Conservation (phyloP, 768 basidiomycete genomes). For the Filobasidium wieringae region DNA sequence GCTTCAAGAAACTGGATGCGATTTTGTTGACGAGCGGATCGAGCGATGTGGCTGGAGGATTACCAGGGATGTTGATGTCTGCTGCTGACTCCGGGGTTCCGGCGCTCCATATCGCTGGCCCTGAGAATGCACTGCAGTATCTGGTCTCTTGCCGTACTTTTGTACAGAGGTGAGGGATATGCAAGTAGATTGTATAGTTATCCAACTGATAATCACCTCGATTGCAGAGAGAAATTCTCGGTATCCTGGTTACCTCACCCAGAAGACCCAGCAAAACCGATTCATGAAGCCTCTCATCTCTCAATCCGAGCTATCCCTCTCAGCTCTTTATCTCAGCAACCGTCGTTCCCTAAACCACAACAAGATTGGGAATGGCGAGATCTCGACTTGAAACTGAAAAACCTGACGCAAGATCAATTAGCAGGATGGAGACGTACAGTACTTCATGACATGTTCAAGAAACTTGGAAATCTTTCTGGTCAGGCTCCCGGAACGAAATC, state of each 20-base stretch:
- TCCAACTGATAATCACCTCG: not conserved
- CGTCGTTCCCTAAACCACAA: not conserved
- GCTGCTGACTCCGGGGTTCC: conserved; percentile 59
- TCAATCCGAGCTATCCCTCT: conserved; percentile 16
- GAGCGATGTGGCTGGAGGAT: conserved; percentile 51
- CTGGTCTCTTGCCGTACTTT: conserved; percentile 43
- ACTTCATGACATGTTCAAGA: conserved; percentile 36
- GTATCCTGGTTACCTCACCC: conserved; percentile 1
- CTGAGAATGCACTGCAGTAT: conserved; percentile 55
- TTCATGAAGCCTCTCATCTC: conserved; percentile 6
- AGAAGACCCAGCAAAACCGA: conserved; percentile 25
- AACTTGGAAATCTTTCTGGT: not conserved
- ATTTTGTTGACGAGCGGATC: conserved; percentile 62
- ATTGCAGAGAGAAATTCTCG: conserved; percentile 4
- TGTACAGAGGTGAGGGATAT: conserved; percentile 49
- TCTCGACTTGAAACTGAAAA: conserved; percentile 7
- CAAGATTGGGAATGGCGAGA: conserved; percentile 7
- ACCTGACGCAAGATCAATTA: conserved; percentile 12
- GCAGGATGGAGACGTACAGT: conserved; percentile 26
- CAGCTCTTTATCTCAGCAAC: not conserved
- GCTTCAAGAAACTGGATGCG: conserved; percentile 55
- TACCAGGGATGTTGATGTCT: conserved; percentile 68
- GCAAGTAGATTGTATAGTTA: not conserved
- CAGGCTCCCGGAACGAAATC: not conserved
- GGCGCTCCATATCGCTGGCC: conserved; percentile 56